phyloP scores from a whole-genome alignment of 2,329 filamentous ascomycete genomes.

The Mycogone perniciosa region DNA sequence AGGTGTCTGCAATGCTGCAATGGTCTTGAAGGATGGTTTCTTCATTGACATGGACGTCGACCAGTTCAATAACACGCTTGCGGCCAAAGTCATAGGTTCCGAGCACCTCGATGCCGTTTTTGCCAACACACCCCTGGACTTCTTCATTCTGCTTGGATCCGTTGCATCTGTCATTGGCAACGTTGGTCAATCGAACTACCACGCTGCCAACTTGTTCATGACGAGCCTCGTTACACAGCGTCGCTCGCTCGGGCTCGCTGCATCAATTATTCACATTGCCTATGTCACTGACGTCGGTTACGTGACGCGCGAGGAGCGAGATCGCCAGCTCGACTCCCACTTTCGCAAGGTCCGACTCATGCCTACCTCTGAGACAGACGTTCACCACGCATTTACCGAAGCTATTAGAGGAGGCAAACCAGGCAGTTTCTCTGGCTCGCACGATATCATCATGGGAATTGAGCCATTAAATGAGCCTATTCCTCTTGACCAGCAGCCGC shows the following conservation, averaged over 20 bases:
- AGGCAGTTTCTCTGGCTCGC: not conserved
- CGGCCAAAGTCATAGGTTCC: slow-evolving; percentile 34
- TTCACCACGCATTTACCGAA: too few species aligned
- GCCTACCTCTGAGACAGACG: too few species aligned
- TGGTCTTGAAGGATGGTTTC: slow-evolving; percentile 26
- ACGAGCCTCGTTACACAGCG: slow-evolving; percentile 29
- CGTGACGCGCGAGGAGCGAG: slow-evolving; percentile 18
- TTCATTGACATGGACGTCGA: slow-evolving; percentile 28
- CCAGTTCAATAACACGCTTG: slow-evolving; percentile 20
- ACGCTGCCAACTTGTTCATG: slow-evolving; percentile 38
- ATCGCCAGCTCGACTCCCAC: too few species aligned
- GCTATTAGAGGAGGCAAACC: too few species aligned
- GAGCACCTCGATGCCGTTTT: slow-evolving; percentile 28
- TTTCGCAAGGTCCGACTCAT: too few species aligned
- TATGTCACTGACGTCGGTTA: slow-evolving; percentile 35
- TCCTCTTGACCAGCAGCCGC: not conserved
- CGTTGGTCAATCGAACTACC: slow-evolving; percentile 37
- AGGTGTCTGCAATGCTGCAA: slow-evolving; percentile 33
- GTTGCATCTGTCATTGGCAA: slow-evolving; percentile 22
- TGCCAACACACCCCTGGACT: slow-evolving; percentile 23
- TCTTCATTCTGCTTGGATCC: slow-evolving; percentile 30
- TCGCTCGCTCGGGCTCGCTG: slow-evolving; percentile 2
- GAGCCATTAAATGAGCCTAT: slow-evolving; percentile 15
- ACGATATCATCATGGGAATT: slow-evolving; percentile 10
- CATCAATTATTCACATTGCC: slow-evolving; percentile 24